Evolutionary conservation across 345 rosid species (phyloP), one percentile per base, ranked within the genome.

Genomic region (Gossypium australe): DNA sequence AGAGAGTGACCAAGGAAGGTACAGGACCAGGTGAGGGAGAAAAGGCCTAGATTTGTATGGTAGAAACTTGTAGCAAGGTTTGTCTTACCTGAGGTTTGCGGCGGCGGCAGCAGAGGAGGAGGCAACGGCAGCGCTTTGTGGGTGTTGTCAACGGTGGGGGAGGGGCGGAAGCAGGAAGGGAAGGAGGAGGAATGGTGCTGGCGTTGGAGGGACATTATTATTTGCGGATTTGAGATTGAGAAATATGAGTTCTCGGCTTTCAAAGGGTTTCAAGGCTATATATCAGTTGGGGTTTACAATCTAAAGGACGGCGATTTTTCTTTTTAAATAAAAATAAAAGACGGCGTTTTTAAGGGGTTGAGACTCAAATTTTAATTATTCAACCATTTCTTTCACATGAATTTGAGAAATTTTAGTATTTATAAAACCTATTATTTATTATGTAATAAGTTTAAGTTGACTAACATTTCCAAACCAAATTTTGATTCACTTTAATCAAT

Each of bases 1-100:
- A 93, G 82, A n/a, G 94, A 90, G 81, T 89, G 96, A 72, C 99
- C 97, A 62, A 91, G 75, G 78, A 90, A 85, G 66, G 84, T 81
- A 2, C 87, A 75, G 10, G 98, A 90, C 99, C 98, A 95, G 18
- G 98, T 91, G 11, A 95, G 86, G 57, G 94, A 89, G 76, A 93
- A 95, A 4, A 90, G 78, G 9, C 99, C 99, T 14, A 89, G 86
- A 49, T 79, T 84, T 44, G 98, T 93, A 66, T 88, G 85, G 89
- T 93, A 95, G 2, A 93, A 83, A 56, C 89, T 89, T 7, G 94
- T 90, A 12, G 89, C 86, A 3, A 90, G 88, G 73, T 85, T 82
- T 3, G 88, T 70, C 65, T 87, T 89, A n/a, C 84, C 90, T 49
- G 86, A 63, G 18, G 51, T 51, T 2, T 82, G 72, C 0, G 80